phyloP scores from a whole-genome alignment of 2,329 filamentous ascomycete genomes.

The Elsinoe necatrix region DNA sequence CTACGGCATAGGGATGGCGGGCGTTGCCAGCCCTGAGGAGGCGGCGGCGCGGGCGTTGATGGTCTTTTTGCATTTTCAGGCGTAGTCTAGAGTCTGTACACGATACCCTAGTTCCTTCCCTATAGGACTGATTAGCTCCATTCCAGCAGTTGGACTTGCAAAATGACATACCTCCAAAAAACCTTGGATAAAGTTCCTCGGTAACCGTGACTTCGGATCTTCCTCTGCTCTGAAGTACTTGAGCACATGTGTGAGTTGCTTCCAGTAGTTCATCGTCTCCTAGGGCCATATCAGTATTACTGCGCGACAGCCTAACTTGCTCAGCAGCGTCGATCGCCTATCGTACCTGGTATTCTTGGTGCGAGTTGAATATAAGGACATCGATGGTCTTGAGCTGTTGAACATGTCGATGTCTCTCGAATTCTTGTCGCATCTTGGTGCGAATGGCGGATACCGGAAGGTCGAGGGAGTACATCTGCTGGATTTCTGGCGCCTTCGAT shows the following conservation, averaged over 20 bases:
- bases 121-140: slow-evolving; percentile 19
- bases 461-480: slow-evolving; percentile 91
- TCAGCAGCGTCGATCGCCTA: not conserved
- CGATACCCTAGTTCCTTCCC: slow-evolving; percentile 32
- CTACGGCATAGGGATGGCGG: not conserved
- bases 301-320: not conserved
- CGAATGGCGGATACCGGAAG: slow-evolving; percentile 80
- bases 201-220: slow-evolving; percentile 66
- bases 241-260: slow-evolving; percentile 90
- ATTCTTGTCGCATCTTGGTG: slow-evolving; percentile 92
- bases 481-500: slow-evolving; percentile 81
- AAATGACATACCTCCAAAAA: slow-evolving; percentile 73
- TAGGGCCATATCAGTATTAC: slow-evolving; percentile 32
- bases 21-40: not conserved
- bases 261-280: slow-evolving; percentile 99
- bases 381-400: slow-evolving; percentile 83
- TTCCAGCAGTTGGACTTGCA: not conserved
- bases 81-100: slow-evolving; percentile 18
- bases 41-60: slow-evolving; percentile 18
- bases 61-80: slow-evolving; percentile 16
- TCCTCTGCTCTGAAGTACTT: slow-evolving; percentile 91
- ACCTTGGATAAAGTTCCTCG: slow-evolving; percentile 82
- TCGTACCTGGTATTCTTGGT: slow-evolving; percentile 84
- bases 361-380: slow-evolving; percentile 80
- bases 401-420: slow-evolving; percentile 90